Conservation (phyloP, 352 stramenopile genomes). For the Pythium vanterpoolii region DNA sequence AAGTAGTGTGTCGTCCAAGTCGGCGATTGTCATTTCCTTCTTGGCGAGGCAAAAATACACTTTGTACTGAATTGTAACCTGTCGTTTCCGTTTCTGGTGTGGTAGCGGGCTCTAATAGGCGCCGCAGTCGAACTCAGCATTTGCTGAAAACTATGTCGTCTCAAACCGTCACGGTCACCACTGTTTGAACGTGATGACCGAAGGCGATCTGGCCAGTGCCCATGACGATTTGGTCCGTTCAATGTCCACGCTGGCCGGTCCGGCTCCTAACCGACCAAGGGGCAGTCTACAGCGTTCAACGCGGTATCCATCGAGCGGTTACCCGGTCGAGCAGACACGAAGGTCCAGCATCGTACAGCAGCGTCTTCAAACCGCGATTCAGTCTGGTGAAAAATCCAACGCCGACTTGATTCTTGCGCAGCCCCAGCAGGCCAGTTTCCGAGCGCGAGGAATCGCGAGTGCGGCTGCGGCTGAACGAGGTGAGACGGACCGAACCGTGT, state of each 20-base stretch:
- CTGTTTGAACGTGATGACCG: not conserved
- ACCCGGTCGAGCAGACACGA: not conserved
- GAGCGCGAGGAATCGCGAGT: slow-evolving; percentile 12
- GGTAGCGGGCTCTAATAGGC: not conserved
- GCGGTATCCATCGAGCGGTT: slow-evolving; percentile 12
- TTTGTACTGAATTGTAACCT: not conserved
- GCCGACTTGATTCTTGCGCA: slow-evolving; percentile 23
- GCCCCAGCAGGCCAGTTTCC: slow-evolving; percentile 25
- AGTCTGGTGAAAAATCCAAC: slow-evolving; percentile 40
- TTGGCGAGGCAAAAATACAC: slow-evolving; percentile 5
- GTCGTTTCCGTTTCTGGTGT: not conserved
- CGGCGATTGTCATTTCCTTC: not conserved
- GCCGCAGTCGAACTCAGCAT: not conserved
- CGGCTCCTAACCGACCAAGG: not conserved
- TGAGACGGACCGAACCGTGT: slow-evolving; percentile 29
- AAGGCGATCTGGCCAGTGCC: not conserved
- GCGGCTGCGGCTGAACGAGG: slow-evolving; percentile 16
- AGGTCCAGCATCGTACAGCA: slow-evolving; percentile 52
- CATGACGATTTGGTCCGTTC: not conserved
- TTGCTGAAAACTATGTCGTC: not conserved
- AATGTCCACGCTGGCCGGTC: not conserved
- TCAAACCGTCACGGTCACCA: not conserved
- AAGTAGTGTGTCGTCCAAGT: not conserved
- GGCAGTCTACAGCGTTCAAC: not conserved
- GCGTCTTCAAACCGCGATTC: slow-evolving; percentile 60